These are phyloP conservation scores for Petasospora fabianii DNA, from an alignment of 1,139 yeast genomes.

Conservation along the genomic window DNA sequence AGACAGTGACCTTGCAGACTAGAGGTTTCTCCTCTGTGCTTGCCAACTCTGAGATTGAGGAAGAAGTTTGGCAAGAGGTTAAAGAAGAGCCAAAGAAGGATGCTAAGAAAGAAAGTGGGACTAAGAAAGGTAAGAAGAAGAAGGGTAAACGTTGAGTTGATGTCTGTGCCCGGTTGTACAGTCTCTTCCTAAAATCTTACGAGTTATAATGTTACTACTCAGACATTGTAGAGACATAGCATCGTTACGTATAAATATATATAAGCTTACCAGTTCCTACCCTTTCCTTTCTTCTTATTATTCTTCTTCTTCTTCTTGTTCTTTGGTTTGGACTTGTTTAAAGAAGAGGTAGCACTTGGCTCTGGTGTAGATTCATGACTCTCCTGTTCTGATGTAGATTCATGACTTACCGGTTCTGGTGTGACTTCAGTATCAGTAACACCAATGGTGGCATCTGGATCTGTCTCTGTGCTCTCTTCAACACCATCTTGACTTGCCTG, in stretches of 20 bases:
- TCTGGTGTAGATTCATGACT: slow-evolving; percentile 9
- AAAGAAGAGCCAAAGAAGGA: slow-evolving; percentile 16
- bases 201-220: no score
- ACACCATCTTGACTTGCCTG: no score
- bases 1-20: slow-evolving; percentile 1
- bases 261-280: slow-evolving; percentile 5
- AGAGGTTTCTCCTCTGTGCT: slow-evolving; percentile 32
- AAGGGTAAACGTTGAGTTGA: slow-evolving; percentile 21
- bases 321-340: slow-evolving; percentile 6
- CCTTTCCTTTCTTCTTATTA: slow-evolving; percentile 25
- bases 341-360: background rate
- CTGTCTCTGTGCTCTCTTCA: background rate
- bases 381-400: background rate
- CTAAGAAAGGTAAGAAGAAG: slow-evolving; percentile 26
- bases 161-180: no score
- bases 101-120: slow-evolving; percentile 2
- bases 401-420: background rate
- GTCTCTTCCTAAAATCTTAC: no score
- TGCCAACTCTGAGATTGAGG: slow-evolving; percentile 35
- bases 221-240: background rate
- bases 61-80: slow-evolving; percentile 24
- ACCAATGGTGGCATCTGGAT: background rate
- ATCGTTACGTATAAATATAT: background rate
- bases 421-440: background rate
- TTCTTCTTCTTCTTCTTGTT: slow-evolving; percentile 24